Evolutionary conservation across 352 stramenopile genomes (phyloP), one percentile per base, ranked within the genome.

Genomic region (Phytophthora ramorum): DNA sequence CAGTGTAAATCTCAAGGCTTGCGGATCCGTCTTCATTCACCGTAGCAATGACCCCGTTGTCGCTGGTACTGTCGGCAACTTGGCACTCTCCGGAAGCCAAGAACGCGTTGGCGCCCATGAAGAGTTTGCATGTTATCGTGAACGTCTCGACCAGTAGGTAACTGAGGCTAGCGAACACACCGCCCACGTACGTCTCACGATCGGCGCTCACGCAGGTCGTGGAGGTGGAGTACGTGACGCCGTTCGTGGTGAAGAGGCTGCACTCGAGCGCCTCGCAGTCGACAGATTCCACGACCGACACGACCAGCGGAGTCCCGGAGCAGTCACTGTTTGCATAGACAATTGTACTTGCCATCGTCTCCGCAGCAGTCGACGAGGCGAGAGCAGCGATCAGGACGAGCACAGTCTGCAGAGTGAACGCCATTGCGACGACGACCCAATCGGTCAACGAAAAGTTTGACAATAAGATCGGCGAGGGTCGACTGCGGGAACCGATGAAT

Each of bases 121-220:
- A 69, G 5, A 30, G 13, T 13, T 52, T 40, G 19, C 58, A 73
- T n/a, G 41, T 16, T 2, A 22, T 35, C 6, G 51, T 61, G 34
- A 52, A 73, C 14, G 47, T 73, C 52, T 73, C 65, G 46, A 73
- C 24, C 58, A 69, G 16, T 16, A 73, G 8, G 22, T 65, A 69
- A 24, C 41, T 73, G 14, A 44, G 61, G 3, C 32, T 34, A n/a
- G 38, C 38, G 38, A 65, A 69, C 12, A n/a, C 35, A 19, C 58
- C 32, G 4, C 19, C 52, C 16, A 69, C 59, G 26, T 53, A 65
- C 32, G 52, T 61, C 14, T 69, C 38, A 2, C 45, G 58, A 17
- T 69, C 28, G 13, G 20, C n/a, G 28, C 34, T 55, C 6, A 43
- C 51, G 13, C 65, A 73, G 1, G 24, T 61, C 13, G 59, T 61